These are phyloP conservation scores for Xerocomus brunneocitrinus DNA, from an alignment of 768 basidiomycete species.

Conservation along the genomic window DNA sequence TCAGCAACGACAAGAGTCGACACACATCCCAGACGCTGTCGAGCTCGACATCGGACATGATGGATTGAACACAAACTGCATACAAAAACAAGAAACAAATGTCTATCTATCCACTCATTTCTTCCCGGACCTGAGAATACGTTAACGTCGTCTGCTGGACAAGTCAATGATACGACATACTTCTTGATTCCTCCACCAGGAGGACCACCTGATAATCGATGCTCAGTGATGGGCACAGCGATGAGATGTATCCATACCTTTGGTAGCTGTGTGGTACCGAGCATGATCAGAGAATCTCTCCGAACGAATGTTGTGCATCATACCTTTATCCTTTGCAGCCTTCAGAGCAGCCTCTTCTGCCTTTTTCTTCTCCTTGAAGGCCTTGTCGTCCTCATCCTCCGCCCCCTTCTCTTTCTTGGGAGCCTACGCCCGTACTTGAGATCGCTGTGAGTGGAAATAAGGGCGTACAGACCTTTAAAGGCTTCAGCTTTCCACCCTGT, in stretches of 20 bases:
- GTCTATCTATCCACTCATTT: constrained; percentile 39
- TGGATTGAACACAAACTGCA: neutral
- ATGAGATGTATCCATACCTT: constrained; percentile 21
- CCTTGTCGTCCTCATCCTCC: constrained; percentile 62
- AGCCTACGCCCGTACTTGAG: constrained; percentile 42
- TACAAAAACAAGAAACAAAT: neutral
- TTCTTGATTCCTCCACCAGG: constrained; percentile 82
- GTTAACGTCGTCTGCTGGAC: constrained; percentile 3
- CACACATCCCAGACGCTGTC: constrained; percentile 29
- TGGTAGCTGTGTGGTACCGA: constrained; percentile 19
- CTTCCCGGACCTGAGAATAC: constrained; percentile 56
- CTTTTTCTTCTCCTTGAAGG: constrained; percentile 76
- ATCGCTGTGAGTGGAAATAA: neutral
- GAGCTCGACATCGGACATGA: constrained; percentile 13
- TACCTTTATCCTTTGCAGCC: constrained; percentile 69
- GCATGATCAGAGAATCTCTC: neutral
- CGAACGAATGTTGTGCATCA: constrained; percentile 24
- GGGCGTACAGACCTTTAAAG: constrained; percentile 58
- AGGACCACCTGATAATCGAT: constrained; percentile 49
- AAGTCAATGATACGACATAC: constrained; percentile 40
- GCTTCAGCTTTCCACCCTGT: constrained; percentile 85
- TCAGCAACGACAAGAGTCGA: neutral
- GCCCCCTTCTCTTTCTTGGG: constrained; percentile 80
- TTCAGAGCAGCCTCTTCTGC: constrained; percentile 70
- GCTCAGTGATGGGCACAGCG: constrained; percentile 2